Conservation (phyloP, 2,329 filamentous ascomycete species). For the Cladosporium phlei region DNA sequence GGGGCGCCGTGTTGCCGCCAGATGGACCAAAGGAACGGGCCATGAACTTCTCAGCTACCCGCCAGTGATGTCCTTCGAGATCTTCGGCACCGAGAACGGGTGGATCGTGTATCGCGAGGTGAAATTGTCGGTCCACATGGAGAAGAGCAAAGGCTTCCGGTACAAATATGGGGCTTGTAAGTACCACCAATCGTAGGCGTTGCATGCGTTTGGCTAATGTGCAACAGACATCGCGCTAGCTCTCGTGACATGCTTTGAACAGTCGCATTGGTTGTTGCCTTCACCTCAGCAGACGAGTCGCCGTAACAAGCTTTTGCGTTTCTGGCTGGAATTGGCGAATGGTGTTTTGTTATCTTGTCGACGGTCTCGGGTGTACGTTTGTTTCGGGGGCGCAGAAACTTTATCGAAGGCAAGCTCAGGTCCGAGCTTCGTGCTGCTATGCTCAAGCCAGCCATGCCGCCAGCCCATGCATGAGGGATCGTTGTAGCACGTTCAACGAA, state of each 20-base stretch:
- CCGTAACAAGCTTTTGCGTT: no score
- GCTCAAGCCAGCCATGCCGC: no score
- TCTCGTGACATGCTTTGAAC: not conserved
- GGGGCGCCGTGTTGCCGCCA: constrained; percentile 13
- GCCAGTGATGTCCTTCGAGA: constrained; percentile 14
- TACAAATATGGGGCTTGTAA: not conserved
- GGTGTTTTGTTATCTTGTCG: no score
- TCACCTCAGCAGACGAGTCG: no score
- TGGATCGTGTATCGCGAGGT: constrained; percentile 20
- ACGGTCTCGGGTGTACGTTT: no score
- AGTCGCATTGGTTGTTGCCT: no score
- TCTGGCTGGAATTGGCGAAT: no score
- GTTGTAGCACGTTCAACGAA: no score
- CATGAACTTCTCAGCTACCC: constrained; percentile 16
- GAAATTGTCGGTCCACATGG: not conserved
- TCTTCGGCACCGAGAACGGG: constrained; percentile 18
- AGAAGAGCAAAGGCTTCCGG: not conserved
- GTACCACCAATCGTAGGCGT: not conserved
- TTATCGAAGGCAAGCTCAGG: no score
- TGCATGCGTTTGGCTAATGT: not conserved
- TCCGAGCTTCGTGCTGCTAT: no score
- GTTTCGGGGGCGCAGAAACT: no score
- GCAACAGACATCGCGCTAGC: not conserved
- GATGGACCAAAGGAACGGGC: constrained; percentile 20
- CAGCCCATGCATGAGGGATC: no score